Base-by-base conservation (phyloP, 441 rosid species). In the Cnidoscolus chayamansa region DNA sequence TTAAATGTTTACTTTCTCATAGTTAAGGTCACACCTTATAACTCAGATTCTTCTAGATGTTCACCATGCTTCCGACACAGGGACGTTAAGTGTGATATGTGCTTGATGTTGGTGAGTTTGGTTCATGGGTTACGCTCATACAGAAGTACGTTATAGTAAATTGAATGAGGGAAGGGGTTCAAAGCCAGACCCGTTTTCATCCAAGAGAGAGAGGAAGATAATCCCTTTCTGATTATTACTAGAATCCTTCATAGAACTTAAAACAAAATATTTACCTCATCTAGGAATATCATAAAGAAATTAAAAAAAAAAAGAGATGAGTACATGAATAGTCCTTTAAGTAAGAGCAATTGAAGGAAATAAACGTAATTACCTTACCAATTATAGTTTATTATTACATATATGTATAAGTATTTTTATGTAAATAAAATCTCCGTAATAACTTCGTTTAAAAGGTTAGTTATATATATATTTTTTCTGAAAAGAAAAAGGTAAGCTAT, bases 31-130 rank as follows among this genome's bases (percentile, higher is more conserved):
- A 43, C 43, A 13, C 17, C 50, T 54, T 13, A 25, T 54, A 69
- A 69, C 72, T 45, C 62, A 56, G 17, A n/a, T 45, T 43, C 4
- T 45, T 57, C 54, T 70, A 59, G 65, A 70, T 69, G 64, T 45
- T 32, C 67, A 64, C 19, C n/a, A 64, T 64, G 51, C 0, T 6
- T 58, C 65, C 57, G 57, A 69, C 72, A 69, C 56, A 58, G 8
- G 56, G 45, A 40, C 57, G 71, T 19, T 56, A 56, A 55, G 7
- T 37, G 17, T 56, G 31, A 68, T 40, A 59, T 17, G 66, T 47
- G 25, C 60, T 60, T 70, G 47, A 59, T 30, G 48, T 60, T 57
- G 73, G 58, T 48, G 50, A 60, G 50, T 71, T 60, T 30, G 43
- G 31, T 59, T 67, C 31, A 53, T 32, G 7, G n/a, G 13, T 68